Base-by-base conservation (phyloP, 1,284 basidiomycete species). In the Irpex rosettiformis region DNA sequence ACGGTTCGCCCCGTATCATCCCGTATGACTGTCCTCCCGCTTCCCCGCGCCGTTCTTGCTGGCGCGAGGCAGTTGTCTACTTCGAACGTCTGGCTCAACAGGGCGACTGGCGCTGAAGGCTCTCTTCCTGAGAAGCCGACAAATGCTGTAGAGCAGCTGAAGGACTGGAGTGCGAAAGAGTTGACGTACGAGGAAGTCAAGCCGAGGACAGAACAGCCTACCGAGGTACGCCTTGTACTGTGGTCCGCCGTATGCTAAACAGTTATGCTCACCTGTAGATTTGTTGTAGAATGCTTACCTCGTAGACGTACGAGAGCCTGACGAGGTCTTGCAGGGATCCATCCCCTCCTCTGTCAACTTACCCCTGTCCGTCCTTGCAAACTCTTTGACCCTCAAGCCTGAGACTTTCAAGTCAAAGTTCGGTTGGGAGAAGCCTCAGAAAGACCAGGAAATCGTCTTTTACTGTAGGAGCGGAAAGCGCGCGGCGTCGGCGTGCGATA, bases 311-410 rank as follows among this genome's bases (percentile, higher is more conserved):
- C 88, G 97, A 29, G 97, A 99, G 73, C 91, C 90, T 3, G 86
- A 94, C 64, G 97, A 99, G 73, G 93, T 96, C 33, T 83, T 90
- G 2, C 92, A 96, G 72, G 96, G 97, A 27, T 91, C 91, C 69
- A 98, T 99, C 67, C 97, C 97, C 3, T 95, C 93, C 10, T 85
- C 96, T 4, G 94, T 99, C 67, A 96, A 96, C 72, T 77, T 99
- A 11, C 96, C 97, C 4, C 84, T 99, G 22, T 91, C 92, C 3
- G 80, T 82, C 21, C 82, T 99, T 56, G 76, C 85, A 43, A 82
- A 81, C 49, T 86, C 93, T 4, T 74, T 99, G 52, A 78, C 85
- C 64, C 75, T 91, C 58, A 73, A 79, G 53, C 74, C 81, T 2
- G 79, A 79, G 16, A 76, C 78, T 21, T 95, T 94, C 77, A 78